Evolutionary conservation across 2,329 filamentous ascomycete species (phyloP), one percentile per base, ranked within the genome.

Genomic region (Pseudogymnoascus sp.): DNA sequence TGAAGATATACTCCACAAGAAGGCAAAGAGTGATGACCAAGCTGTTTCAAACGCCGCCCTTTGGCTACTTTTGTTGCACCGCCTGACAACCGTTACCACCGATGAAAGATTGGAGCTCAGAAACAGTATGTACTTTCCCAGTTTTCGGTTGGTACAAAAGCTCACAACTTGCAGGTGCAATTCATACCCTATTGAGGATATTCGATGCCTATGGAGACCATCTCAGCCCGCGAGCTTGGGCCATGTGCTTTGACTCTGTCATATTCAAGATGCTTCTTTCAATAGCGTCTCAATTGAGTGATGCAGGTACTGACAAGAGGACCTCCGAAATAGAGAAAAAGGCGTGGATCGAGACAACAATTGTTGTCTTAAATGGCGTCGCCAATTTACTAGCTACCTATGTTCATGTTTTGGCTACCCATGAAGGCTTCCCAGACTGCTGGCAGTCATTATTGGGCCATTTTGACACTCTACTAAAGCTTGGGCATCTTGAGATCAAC

Each of bases 151-250:
- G 57, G 73, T 70, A 67, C 57, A 57, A 16, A 9, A 70, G n/a
- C 74, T 78, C 64, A 68, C 64, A 60, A 78, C 64, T 71, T 67
- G 16, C 70, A 79, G 84, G 84, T 63, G 91, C 92, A 1, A 89
- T 97, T 20, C 93, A 97, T 72, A 97, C 93, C 0, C 77, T 97
- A 3, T 81, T 97, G 61, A 84, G 91, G 50, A 96, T 97, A 18
- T 91, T 97, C 64, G 91, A 96, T 71, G 91, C 90, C 1, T 95
- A 95, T 65, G 91, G 91, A 9, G 88, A 92, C 65, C 87, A 88
- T 60, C 78, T 97, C 4, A 86, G 82, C 39, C 80, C 90, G 0
- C 84, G 88, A 68, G 87, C 89, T 0, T 97, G 91, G 92, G 86
- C 87, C 57, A 80, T 93, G 28, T 94, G 91, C 67, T 82, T 96